Evolutionary conservation across 768 basidiomycete species (phyloP), one percentile per base, ranked within the genome.

Genomic region (Stropharia rugosoannulata): DNA sequence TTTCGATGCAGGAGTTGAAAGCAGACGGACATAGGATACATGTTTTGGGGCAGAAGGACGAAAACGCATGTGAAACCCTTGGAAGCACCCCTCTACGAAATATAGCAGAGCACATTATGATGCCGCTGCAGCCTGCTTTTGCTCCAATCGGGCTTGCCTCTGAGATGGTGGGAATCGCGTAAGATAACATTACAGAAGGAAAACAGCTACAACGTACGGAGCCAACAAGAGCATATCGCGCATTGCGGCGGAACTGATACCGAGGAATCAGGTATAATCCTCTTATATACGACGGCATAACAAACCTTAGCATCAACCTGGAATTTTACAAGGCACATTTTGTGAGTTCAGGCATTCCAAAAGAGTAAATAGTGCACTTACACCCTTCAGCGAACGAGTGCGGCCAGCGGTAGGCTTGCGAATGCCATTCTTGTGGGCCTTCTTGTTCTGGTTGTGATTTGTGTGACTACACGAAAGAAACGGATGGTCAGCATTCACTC

Each of bases 341-440:
- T 25, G 13, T 2, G 16, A 51, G 47, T 18, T 38, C 18, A 16
- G 54, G 53, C 51, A 22, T 54, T 35, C 41, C 54, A 55, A 53
- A n/a, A 54, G 51, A 42, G 39, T 39, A 41, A 12, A n/a, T 18
- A 19, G 15, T 51, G 5, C 25, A 89, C 93, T 60, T 82, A 98
- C 96, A 83, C 95, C 95, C 79, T 85, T 93, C 80, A 90, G 66
- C 37, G 91, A 95, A 63, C 87, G 82, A 64, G 89, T 83, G 66
- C 86, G 82, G 70, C 83, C 79, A 56, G 83, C 80, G 72, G 80
- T 75, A 51, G 93, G 89, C 72, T 81, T 84, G 79, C 90, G 93
- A 80, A 98, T 96, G 68, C 95, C 96, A 81, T 98, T 98, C 62
- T 90, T 85, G 81, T 98, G 96, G 62, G 96, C 94, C 85, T 97